Evolutionary conservation across 2,329 filamentous ascomycete genomes (phyloP), one percentile per base, ranked within the genome.

Genomic region (Scedosporium boydii): DNA sequence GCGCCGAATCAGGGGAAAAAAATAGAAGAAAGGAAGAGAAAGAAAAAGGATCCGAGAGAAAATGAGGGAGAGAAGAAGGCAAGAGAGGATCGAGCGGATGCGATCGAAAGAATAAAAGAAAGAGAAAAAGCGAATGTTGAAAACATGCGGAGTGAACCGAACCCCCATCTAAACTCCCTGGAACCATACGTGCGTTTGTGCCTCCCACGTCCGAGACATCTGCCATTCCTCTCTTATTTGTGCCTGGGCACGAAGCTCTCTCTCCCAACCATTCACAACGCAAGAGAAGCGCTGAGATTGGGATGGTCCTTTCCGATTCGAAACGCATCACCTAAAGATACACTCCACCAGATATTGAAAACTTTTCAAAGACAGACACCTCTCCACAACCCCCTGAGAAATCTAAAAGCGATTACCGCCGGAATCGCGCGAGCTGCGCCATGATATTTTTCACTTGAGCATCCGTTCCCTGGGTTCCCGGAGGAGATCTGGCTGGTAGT

Each of bases 371-470:
- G 10, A 38, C 34, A 10, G 12, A 14, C 12, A 9, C 34, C 4
- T 14, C 9, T 2, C 10, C 34, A 38, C 9, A 38, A 38, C 34
- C 14, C 14, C 3, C 53, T 29, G 23, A 44, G 27, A 4, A 38
- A 12, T 38, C 34, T 38, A 4, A 38, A 12, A 4, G 34, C 46
- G 23, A 18, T 70, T 68, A 85, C 70, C 86, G 82, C 65, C 86
- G 80, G 69, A 84, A 88, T 67, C 82, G 84, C 57, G 87, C 83
- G 64, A 91, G 75, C 68, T 90, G 86, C 14, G 87, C 86, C 83
- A 92, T 88, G 60, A 92, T 90, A 68, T 89, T 88, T 70, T 88
- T 83, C 67, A 91, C 80, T 61, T 85, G 79, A 12, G 86, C 77
- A 7, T 12, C 70, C 69, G 62, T 70, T 66, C 64, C 65, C 61